These are phyloP conservation scores for Plectosphaerella plurivora DNA, from an alignment of 2,329 filamentous ascomycete species.

Conservation along the genomic window DNA sequence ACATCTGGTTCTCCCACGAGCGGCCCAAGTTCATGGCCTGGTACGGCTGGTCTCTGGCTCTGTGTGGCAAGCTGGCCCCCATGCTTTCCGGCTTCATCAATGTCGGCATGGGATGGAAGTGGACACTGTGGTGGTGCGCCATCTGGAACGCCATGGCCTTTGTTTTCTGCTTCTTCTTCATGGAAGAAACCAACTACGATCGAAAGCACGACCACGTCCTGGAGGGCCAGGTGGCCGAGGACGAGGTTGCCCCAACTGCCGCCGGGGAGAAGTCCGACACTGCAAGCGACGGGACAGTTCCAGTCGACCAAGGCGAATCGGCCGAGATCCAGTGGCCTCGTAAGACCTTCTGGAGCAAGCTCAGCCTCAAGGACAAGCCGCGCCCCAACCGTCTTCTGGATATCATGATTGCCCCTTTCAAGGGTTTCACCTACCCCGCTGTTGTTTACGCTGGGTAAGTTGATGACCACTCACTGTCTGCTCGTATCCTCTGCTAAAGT, in stretches of 20 bases:
- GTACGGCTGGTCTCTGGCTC: conserved; percentile 32
- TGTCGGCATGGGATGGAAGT: conserved; percentile 32
- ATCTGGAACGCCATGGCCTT: conserved; percentile 30
- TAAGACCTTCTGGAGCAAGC: conserved; percentile 24
- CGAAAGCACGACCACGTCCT: conserved; percentile 14
- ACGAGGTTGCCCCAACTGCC: too few species aligned
- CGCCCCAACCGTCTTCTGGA: conserved; percentile 31
- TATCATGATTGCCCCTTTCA: conserved; percentile 25
- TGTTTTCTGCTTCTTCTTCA: conserved; percentile 46
- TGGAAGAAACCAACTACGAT: conserved; percentile 55
- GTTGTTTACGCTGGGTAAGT: conserved; percentile 32
- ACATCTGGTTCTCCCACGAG: conserved; percentile 37
- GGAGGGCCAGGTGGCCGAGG: not conserved
- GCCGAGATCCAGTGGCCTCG: conserved; percentile 34
- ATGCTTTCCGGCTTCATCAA: conserved; percentile 40
- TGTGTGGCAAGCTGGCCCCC: conserved; percentile 38
- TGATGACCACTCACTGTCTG: too few species aligned
- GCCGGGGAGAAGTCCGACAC: conserved; percentile 7
- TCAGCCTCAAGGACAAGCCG: conserved; percentile 31
- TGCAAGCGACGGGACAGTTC: not conserved
- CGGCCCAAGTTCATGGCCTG: conserved; percentile 36
- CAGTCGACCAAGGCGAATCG: conserved; percentile 30
- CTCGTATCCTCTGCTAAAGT: too few species aligned
- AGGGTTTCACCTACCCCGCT: conserved; percentile 21
- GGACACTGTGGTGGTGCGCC: conserved; percentile 38